Conservation (phyloP, 208 protist species). For the Angomonas deanei region DNA sequence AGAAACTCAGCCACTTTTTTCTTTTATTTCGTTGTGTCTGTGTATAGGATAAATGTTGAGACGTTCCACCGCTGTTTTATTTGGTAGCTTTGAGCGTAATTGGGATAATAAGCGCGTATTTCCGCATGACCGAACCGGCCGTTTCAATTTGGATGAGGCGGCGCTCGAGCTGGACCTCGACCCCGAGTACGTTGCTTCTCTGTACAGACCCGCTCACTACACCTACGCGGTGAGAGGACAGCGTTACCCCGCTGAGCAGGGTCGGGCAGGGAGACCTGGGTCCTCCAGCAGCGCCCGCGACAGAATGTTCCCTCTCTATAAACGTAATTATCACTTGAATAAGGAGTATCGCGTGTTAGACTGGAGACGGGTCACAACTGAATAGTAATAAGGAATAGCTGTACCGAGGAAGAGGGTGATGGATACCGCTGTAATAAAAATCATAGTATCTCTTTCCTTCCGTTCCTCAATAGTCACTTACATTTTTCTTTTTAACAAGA, state of each 20-base stretch:
- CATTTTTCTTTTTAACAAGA: neutral
- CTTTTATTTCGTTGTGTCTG: neutral
- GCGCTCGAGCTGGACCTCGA: conserved; percentile 71
- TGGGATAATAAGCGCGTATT: conserved; percentile 51
- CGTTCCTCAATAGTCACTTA: neutral
- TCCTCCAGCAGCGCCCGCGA: conserved; percentile 44
- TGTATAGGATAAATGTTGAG: conserved; percentile 14
- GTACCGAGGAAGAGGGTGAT: too few relatives aligned
- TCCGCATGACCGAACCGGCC: conserved; percentile 57
- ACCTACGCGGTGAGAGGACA: conserved; percentile 76
- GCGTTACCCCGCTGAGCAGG: conserved; percentile 76
- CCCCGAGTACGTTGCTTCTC: conserved; percentile 65
- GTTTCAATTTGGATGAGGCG: conserved; percentile 81
- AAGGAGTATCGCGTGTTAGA: conserved; percentile 46
- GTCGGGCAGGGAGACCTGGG: conserved; percentile 65
- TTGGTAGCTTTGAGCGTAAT: conserved; percentile 38
- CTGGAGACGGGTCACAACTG: conserved; percentile 50
- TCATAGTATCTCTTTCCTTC: too few relatives aligned
- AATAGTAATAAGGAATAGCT: conserved; percentile 34
- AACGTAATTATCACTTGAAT: conserved; percentile 51
- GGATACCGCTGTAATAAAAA: too few relatives aligned
- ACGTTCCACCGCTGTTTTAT: conserved; percentile 10
- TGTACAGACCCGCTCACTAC: conserved; percentile 79
- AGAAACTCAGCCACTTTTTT: neutral
- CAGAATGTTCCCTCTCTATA: conserved; percentile 77